A percentile compares a stretch with the other conserved stretches of the same genome.
These are phyloP conservation scores for Boletellus ananas DNA, from an alignment of 768 basidiomycete species.

Conservation along the genomic window DNA sequence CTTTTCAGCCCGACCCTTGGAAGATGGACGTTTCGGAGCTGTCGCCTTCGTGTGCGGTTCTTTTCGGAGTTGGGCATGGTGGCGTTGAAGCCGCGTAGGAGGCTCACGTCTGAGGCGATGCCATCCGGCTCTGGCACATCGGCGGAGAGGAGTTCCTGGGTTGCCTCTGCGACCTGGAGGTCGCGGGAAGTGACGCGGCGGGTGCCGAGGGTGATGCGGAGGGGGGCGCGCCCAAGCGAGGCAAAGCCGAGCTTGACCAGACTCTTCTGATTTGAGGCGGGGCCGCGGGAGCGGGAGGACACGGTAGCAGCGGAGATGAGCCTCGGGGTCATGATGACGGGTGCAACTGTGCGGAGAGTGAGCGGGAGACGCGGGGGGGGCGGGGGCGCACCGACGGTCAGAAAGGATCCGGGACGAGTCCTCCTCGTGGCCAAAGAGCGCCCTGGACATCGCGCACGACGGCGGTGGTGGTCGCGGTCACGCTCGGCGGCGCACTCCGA, in stretches of 20 bases:
- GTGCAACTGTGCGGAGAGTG: constrained; percentile 55
- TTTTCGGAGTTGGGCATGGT: constrained; percentile 89
- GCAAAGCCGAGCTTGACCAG: constrained; percentile 62
- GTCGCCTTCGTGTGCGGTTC: constrained; percentile 68
- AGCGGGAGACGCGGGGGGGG: not conserved
- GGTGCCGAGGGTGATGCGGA: constrained; percentile 59
- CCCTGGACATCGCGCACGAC: constrained; percentile 49
- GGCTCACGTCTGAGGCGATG: constrained; percentile 68
- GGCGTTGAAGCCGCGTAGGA: constrained; percentile 90
- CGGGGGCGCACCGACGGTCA: constrained; percentile 51
- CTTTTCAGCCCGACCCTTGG: constrained; percentile 75
- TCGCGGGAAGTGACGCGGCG: constrained; percentile 78
- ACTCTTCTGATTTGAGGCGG: constrained; percentile 7
- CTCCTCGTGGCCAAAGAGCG: constrained; percentile 62
- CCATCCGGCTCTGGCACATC: constrained; percentile 75
- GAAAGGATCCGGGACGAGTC: constrained; percentile 72
- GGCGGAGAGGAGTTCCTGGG: constrained; percentile 66
- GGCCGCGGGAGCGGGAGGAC: constrained; percentile 46
- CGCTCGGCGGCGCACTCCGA: not conserved
- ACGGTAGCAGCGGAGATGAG: constrained; percentile 67
- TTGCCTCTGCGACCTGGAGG: constrained; percentile 78
- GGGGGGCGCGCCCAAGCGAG: constrained; percentile 73
- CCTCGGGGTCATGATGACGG: constrained; percentile 85
- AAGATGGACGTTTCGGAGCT: constrained; percentile 76
- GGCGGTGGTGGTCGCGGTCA: constrained; percentile 15